Conservation (phyloP, 148 eudicot genomes). For the Silene conica region DNA sequence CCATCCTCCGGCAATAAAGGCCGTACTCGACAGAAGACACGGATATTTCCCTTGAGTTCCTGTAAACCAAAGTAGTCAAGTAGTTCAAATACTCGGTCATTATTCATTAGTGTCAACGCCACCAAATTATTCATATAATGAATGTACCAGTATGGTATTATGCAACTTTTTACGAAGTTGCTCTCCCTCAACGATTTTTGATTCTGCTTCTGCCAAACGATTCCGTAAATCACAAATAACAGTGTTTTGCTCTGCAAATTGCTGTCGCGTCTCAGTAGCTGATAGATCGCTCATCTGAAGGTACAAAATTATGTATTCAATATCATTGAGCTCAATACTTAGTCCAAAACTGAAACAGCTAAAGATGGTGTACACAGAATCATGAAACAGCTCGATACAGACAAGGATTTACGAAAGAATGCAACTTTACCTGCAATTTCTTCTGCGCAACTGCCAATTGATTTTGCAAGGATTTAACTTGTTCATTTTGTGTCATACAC, state of each 20-base stretch:
- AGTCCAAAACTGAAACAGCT: background rate
- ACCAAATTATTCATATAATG: conserved; percentile 6
- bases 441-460: conserved; percentile 64
- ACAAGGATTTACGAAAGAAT: background rate
- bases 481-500: conserved; percentile 59
- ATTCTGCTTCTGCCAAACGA: conserved; percentile 75
- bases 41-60: conserved; percentile 96
- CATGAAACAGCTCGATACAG: too few species aligned
- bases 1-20: conserved; percentile 78
- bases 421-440: conserved; percentile 54
- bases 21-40: conserved; percentile 93
- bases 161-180: conserved; percentile 86
- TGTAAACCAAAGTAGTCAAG: conserved; percentile 23
- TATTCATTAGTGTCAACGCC: background rate
- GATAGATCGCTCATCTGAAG: conserved; percentile 68
- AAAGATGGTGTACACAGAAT: too few species aligned
- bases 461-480: conserved; percentile 55
- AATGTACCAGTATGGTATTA: conserved; percentile 80
- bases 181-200: conserved; percentile 86
- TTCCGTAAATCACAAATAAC: conserved; percentile 54
- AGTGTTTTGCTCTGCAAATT: conserved; percentile 63
- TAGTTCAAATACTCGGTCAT: background rate
- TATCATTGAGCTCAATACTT: background rate
- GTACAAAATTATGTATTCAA: background rate
- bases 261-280: conserved; percentile 57